phyloP scores from a whole-genome alignment of 495 filamentous ascomycete genomes.

The Aspergillus funiculosus region DNA sequence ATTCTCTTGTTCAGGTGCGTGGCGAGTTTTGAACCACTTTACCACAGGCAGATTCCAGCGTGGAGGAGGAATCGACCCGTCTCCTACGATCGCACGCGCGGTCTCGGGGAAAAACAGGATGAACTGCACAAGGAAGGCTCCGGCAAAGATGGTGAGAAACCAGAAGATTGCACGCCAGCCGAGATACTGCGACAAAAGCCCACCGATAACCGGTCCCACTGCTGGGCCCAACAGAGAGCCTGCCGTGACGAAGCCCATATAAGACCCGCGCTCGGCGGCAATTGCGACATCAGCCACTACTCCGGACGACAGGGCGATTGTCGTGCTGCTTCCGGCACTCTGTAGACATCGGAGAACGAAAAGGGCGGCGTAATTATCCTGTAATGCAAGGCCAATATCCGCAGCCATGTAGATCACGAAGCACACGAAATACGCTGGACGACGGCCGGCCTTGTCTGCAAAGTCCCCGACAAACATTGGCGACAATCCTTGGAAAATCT shows the following conservation, averaged over 20 bases:
- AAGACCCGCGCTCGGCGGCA: conserved; percentile 38
- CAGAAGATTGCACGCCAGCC: conserved; percentile 71
- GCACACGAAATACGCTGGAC: conserved; percentile 43
- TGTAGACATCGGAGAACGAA: conserved; percentile 47
- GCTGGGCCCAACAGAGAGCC: conserved; percentile 42
- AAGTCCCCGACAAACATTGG: conserved; percentile 46
- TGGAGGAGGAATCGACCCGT: conserved; percentile 26
- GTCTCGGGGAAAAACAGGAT: conserved; percentile 43
- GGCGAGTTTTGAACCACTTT: neutral
- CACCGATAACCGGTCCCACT: conserved; percentile 59
- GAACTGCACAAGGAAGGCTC: conserved; percentile 29
- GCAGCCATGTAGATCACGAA: conserved; percentile 44
- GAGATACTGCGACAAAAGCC: conserved; percentile 57
- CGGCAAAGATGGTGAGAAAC: conserved; percentile 60
- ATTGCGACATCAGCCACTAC: conserved; percentile 40
- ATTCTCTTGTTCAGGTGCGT: neutral
- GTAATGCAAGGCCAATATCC: conserved; percentile 46
- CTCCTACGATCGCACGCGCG: conserved; percentile 40
- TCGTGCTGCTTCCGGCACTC: conserved; percentile 44
- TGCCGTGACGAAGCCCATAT: conserved; percentile 35
- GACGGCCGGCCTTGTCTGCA: conserved; percentile 43
- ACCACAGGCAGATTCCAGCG: conserved; percentile 10
- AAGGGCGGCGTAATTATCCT: conserved; percentile 42
- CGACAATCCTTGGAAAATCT: conserved; percentile 44
- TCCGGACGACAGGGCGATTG: conserved; percentile 36